Evolutionary conservation across 768 basidiomycete species (phyloP).

Genomic region (Leccinellum albellum): DNA sequence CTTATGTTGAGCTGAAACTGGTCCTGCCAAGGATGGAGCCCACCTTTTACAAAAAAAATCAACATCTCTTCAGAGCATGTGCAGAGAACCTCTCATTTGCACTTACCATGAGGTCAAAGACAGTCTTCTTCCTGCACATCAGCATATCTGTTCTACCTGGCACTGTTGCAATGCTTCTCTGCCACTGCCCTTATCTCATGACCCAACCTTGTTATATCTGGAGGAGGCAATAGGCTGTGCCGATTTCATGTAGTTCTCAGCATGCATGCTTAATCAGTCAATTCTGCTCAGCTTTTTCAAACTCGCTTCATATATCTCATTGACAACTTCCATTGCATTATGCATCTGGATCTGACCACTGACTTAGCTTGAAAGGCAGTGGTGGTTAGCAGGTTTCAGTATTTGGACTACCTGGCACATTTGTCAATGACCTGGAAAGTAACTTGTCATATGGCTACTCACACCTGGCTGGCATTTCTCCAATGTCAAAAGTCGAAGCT

Average conservation of each 20-base stretch:
- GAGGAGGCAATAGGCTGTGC: neutral
- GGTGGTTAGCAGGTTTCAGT: neutral
- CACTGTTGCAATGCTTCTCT: neutral
- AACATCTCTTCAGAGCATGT: neutral
- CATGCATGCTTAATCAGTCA: neutral
- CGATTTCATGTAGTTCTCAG: neutral
- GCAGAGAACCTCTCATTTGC: neutral
- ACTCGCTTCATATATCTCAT: neutral
- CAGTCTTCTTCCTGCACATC: too few relatives aligned
- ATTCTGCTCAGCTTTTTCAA: neutral
- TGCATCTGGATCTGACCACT: neutral
- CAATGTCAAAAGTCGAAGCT: neutral
- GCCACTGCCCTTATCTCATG: neutral
- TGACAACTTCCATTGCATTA: neutral
- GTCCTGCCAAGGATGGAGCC: neutral
- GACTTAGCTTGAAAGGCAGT: neutral
- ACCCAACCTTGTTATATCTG: neutral
- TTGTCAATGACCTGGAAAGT: neutral
- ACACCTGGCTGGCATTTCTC: neutral
- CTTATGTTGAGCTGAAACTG: neutral
- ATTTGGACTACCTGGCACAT: neutral
- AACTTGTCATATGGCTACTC: neutral
- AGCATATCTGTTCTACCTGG: too few relatives aligned
- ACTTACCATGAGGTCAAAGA: too few relatives aligned
- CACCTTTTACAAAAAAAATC: neutral